Percentiles rank a stretch among this genome's conserved stretches.
phyloP scores from a whole-genome alignment of 2,329 filamentous ascomycete genomes.

The Sporothrix phasma region DNA sequence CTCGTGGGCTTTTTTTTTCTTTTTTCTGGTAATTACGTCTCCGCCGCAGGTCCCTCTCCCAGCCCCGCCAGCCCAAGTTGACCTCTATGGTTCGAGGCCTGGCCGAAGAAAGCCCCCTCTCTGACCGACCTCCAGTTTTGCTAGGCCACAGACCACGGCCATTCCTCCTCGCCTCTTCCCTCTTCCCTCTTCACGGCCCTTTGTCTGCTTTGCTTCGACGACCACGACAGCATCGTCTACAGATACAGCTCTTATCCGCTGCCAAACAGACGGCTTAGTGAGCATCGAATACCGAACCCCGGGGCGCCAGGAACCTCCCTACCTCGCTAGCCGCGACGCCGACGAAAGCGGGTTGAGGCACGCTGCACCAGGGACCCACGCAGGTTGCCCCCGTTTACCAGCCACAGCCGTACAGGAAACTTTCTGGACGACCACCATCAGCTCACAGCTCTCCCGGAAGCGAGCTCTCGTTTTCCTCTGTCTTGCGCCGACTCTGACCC shows the following conservation, averaged over 20 bases:
- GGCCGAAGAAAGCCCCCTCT: neutral
- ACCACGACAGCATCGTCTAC: neutral
- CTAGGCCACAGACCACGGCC: neutral
- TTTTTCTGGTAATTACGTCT: neutral
- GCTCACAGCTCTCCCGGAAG: neutral
- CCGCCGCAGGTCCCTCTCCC: neutral
- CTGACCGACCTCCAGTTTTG: neutral
- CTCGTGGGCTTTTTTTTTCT: no score
- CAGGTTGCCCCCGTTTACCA: neutral
- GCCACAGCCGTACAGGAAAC: neutral
- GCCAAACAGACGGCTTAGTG: neutral
- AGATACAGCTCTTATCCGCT: neutral
- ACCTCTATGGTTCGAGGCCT: neutral
- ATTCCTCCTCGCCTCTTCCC: neutral
- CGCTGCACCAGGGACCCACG: neutral
- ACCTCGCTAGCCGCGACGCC: neutral
- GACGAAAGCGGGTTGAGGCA: slow-evolving; percentile 1
- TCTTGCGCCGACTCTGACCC: no score
- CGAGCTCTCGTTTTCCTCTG: neutral
- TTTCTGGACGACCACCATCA: neutral
- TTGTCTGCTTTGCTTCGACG: neutral
- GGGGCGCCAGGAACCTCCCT: neutral
- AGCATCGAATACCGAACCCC: slow-evolving; percentile 2
- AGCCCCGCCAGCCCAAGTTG: neutral
- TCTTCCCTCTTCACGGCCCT: neutral